Percentiles rank a stretch among this genome's conserved stretches.
Conservation (phyloP, 208 protist species). For the Crithidia sp. region DNA sequence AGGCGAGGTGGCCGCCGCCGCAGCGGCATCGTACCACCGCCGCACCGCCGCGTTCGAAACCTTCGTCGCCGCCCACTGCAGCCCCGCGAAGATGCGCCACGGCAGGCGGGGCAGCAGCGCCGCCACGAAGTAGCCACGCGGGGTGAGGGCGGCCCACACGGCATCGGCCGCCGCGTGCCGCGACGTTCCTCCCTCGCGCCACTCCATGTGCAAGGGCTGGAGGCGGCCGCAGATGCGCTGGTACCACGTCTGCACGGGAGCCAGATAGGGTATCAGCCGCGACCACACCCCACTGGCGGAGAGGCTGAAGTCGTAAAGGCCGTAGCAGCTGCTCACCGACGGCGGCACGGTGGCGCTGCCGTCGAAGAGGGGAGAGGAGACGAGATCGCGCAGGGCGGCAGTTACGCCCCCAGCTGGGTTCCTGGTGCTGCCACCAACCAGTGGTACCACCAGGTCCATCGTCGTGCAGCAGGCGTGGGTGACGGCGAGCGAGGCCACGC, state of each 20-base stretch:
- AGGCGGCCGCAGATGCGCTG: conserved; percentile 7
- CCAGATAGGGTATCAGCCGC: conserved; percentile 18
- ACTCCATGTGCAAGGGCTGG: conserved; percentile 26
- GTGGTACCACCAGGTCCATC: conserved; percentile 11
- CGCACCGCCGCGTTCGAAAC: conserved; percentile 7
- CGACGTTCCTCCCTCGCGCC: conserved; percentile 6
- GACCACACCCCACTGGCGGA: conserved; percentile 31
- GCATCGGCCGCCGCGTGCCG: conserved; percentile 25
- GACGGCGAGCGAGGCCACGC: conserved; percentile 15
- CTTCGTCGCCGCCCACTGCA: not conserved
- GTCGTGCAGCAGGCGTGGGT: conserved; percentile 18
- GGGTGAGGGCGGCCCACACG: conserved; percentile 36
- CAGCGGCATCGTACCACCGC: conserved; percentile 12
- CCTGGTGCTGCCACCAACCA: not conserved
- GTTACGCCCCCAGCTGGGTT: not conserved
- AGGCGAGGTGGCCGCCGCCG: not conserved
- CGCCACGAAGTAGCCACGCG: conserved; percentile 31
- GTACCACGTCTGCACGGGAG: conserved; percentile 18
- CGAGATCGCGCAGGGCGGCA: not conserved
- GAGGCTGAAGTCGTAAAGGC: conserved; percentile 36
- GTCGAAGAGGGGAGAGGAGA: conserved; percentile 12
- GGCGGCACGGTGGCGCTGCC: conserved; percentile 9
- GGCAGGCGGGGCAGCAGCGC: conserved; percentile 29
- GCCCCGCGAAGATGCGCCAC: conserved; percentile 1
- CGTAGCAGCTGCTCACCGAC: conserved; percentile 19